Evolutionary conservation across 306 rosid species (phyloP).

Genomic region (Trifolium dubium): DNA sequence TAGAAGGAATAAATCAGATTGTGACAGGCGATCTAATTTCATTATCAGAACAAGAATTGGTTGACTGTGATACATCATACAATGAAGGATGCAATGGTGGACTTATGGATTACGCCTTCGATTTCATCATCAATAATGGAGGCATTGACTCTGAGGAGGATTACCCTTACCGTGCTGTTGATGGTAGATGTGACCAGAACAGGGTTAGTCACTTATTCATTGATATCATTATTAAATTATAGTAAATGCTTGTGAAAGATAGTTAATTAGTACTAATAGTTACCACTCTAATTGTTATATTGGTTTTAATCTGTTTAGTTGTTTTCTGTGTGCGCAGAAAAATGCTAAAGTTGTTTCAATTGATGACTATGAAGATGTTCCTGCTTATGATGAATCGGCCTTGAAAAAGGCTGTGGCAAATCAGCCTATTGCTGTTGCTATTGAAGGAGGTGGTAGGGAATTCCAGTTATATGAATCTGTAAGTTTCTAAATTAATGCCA

Average conservation of each 20-base stretch:
- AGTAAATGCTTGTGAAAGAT: background rate
- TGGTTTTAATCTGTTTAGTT: background rate
- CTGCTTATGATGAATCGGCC: conserved; percentile 63
- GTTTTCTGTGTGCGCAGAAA: conserved; percentile 56
- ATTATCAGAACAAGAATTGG: conserved; percentile 91
- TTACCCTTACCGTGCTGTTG: conserved; percentile 74
- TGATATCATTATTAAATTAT: background rate
- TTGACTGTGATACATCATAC: conserved; percentile 82
- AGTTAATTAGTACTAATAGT: background rate
- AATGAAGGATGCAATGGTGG: conserved; percentile 96
- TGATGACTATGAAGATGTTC: conserved; percentile 78
- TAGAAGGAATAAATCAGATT: conserved; percentile 85
- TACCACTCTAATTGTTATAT: background rate
- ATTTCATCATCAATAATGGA: conserved; percentile 87
- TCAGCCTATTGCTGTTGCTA: conserved; percentile 77
- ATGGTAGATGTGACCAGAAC: conserved; percentile 66
- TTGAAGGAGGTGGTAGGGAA: conserved; percentile 94
- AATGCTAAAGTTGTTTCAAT: conserved; percentile 85
- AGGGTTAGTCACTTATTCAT: conserved; percentile 52
- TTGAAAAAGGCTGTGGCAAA: conserved; percentile 74
- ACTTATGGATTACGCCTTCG: conserved; percentile 86
- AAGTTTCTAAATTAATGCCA: conserved; percentile 37
- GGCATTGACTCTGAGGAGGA: conserved; percentile 90
- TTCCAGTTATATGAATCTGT: conserved; percentile 82
- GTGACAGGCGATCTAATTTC: conserved; percentile 82